Evolutionary conservation across 1,139 yeast genomes (phyloP).

Genomic region (Nadsonia commutata): DNA sequence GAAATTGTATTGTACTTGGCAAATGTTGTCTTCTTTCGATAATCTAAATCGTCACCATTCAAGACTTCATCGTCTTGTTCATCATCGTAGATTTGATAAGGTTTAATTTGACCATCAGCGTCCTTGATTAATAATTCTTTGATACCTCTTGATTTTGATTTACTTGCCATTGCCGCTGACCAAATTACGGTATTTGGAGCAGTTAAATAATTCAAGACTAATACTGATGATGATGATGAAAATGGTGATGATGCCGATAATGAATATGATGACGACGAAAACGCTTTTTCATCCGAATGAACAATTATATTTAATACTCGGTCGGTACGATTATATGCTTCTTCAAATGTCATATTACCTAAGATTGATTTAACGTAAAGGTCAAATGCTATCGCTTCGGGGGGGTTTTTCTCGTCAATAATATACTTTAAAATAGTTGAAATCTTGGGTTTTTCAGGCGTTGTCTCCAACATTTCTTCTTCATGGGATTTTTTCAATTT

Average conservation of each 20-base stretch:
- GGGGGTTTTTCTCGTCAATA: constrained; percentile 33
- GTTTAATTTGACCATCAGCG: constrained; percentile 20
- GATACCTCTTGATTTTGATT: background rate
- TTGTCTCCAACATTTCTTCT: background rate
- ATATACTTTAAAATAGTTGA: constrained; percentile 24
- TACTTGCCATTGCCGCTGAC: constrained; percentile 81
- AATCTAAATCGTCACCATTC: constrained; percentile 8
- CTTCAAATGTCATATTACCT: constrained; percentile 77
- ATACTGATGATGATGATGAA: constrained; percentile 23
- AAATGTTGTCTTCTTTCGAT: constrained; percentile 3
- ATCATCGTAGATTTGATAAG: constrained; percentile 10
- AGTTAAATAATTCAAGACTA: constrained; percentile 69
- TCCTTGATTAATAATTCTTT: constrained; percentile 48
- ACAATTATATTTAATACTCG: constrained; percentile 72
- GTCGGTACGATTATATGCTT: constrained; percentile 70
- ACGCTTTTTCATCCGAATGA: constrained; percentile 21
- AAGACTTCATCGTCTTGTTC: constrained; percentile 6
- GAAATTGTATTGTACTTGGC: constrained; percentile 14
- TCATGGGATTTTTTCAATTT: constrained; percentile 1
- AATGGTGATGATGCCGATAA: background rate
- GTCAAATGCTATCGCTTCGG: constrained; percentile 65
- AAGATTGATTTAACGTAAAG: constrained; percentile 37
- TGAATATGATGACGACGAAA: background rate
- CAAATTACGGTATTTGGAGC: constrained; percentile 88
- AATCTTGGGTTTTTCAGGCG: background rate